Base-by-base conservation (phyloP, 768 basidiomycete genomes). In the Cystofilobasidium capitatum region DNA sequence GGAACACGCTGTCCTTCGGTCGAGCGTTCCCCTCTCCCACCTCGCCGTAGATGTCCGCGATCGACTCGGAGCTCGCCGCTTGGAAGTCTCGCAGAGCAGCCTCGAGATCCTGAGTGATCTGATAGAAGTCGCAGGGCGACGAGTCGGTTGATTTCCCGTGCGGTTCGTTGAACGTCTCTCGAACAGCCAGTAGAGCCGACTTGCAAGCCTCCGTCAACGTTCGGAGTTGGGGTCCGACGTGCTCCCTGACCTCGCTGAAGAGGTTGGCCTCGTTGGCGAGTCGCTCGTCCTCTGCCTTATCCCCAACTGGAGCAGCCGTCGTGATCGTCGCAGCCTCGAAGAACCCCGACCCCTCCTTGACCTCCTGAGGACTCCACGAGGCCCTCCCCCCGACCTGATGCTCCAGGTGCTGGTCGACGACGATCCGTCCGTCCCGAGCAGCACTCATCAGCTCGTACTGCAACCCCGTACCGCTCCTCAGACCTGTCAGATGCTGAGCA, bases 401-500 rank as follows among this genome's bases (percentile, higher is more conserved):
- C 29, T 22, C 33, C 35, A 36, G 59, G 9, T 42, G 22, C 59
- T 61, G 47, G 24, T 60, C 61, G 14, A 69, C 45, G 17, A 69
- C 49, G 36, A 69, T 69, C 31, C 61, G 58, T 13, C 68, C 68
- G 29, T 71, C 69, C 45, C 66, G 59, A 51, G 80, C 77, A 1
- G 88, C 87, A 71, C 82, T 83, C 17, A 87, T 83, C 35, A 97
- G 76, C 58, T 93, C 89, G 69, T 87, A 85, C 74, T 97, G 92
- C 40, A 98, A 76, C 39, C 83, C 82, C 9, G 87, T 90, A 1
- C 91, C 88, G 66, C 88, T 86, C 57, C 94, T 79, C 67, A 98
- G 79, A 31, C 94, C 92, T 65, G 87, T 92, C 44, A 99, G 78
- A 78, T 98, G 93, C 74, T 99, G 94, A 0, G 90, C 96, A 6